phyloP scores from a whole-genome alignment of 108 stramenopile genomes.

The Fragilaria radians region DNA sequence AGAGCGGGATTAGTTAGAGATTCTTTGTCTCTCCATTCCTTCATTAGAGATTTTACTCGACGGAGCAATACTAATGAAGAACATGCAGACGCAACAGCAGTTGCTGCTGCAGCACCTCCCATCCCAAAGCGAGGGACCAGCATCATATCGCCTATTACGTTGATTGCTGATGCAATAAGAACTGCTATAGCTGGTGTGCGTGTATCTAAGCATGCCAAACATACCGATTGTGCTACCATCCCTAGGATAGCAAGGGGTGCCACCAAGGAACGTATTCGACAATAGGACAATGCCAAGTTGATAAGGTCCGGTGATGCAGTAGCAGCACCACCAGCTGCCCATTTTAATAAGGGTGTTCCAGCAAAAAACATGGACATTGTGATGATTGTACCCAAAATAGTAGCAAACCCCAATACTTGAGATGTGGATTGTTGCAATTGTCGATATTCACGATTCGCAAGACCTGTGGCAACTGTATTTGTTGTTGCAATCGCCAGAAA shows the following conservation, averaged over 20 bases:
- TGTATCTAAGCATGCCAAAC: constrained; percentile 69
- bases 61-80: constrained; percentile 39
- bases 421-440: constrained; percentile 39
- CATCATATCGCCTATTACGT: constrained; percentile 66
- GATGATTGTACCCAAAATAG: constrained; percentile 41
- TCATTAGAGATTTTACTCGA: constrained; percentile 34
- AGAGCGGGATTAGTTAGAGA: neutral
- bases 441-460: constrained; percentile 40
- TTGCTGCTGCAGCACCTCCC: constrained; percentile 64
- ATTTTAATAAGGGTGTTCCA: constrained; percentile 36
- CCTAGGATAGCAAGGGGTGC: constrained; percentile 66
- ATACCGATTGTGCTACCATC: constrained; percentile 67
- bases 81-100: constrained; percentile 62
- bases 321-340: constrained; percentile 42
- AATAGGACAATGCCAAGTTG: constrained; percentile 55
- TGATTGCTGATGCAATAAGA: constrained; percentile 51
- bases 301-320: constrained; percentile 21
- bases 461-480: constrained; percentile 70
- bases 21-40: constrained; percentile 33
- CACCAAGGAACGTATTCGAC: constrained; percentile 52
- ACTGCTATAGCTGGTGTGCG: constrained; percentile 77
- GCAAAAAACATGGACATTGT: constrained; percentile 22
- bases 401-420: constrained; percentile 61
- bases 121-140: constrained; percentile 39
- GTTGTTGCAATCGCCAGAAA: constrained; percentile 92